Conservation (phyloP, 78 protist genomes). For the Dictyostelium capitatum region DNA sequence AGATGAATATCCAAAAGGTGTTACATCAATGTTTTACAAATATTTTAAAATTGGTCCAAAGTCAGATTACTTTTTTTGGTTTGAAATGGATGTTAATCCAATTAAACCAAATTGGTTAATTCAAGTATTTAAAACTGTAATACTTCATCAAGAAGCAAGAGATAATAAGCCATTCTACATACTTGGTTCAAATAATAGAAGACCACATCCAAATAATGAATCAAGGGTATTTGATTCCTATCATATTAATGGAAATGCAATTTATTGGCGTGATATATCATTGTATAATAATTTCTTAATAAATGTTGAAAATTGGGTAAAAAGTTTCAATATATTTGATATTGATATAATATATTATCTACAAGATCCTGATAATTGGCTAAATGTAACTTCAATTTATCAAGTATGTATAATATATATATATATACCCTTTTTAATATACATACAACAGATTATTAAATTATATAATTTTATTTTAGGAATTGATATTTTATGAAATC, state of each 20-base stretch:
- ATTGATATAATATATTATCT: neutral
- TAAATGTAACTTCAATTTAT: neutral
- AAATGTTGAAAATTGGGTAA: neutral
- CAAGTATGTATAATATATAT: too few species aligned
- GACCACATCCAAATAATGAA: neutral
- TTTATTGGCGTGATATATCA: neutral
- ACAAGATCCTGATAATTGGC: neutral
- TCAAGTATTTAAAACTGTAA: neutral
- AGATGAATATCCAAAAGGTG: neutral
- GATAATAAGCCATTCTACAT: neutral
- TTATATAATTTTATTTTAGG: too few species aligned
- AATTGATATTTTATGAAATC: neutral
- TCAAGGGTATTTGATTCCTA: neutral
- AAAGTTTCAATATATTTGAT: neutral
- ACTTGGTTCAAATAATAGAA: neutral
- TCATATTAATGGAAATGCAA: neutral
- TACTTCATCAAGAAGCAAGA: neutral
- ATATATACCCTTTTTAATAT: too few species aligned
- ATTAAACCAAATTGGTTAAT: constrained; percentile 6
- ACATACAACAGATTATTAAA: too few species aligned
- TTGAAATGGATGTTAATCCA: neutral
- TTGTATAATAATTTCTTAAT: neutral
- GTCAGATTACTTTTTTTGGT: neutral
- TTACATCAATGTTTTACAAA: neutral
- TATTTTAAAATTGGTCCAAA: neutral